Base-by-base conservation (phyloP, 495 filamentous ascomycete species). In the Xylaria intraflava region DNA sequence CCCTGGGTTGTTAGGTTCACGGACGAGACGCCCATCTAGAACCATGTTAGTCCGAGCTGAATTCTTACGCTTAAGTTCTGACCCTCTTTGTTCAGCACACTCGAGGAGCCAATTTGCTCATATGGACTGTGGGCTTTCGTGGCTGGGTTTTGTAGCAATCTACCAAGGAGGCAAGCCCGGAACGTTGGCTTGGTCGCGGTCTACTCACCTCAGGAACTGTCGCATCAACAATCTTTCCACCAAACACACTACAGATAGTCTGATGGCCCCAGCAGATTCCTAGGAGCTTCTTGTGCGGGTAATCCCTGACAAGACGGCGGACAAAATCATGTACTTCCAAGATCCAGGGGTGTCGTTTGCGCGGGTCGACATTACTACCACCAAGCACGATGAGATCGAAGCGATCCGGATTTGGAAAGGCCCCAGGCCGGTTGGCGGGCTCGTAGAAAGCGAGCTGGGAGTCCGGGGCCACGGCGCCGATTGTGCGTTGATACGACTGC, bases 251-350 rank as follows among this genome's bases (percentile, higher is more conserved):
- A 6, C 58, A 58, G 26, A 76, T 69, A 26, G 71, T 73, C 62
- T 78, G 73, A 58, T 77, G 73, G 24, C 74, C 75, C 73, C 73
- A 77, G 62, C 72, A 75, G 16, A 77, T 69, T 0, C 73, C 71
- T 10, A 69, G 49, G 30, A 78, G 45, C 56, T 78, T 78, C 58
- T 70, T 68, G 30, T 62, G 41, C 20, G 73, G 72, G 49, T 61
- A 61, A 24, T 67, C 44, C 6, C 31, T 46, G n/a, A 70, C 69
- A 6, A 71, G 57, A 24, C 62, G 64, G 16, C 67, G 66, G 20
- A 78, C 57, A 46, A 72, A 77, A 2, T 59, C 39, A 44, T 75
- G 73, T 9, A 76, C 65, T 30, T 71, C 64, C 19, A 73, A 57
- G 30, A 77, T 71, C 74, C 75, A 77, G 10, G 53, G 53, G 42